Evolutionary conservation across 2,329 filamentous ascomycete species (phyloP).

Genomic region (Colletotrichum lindemuthianum): DNA sequence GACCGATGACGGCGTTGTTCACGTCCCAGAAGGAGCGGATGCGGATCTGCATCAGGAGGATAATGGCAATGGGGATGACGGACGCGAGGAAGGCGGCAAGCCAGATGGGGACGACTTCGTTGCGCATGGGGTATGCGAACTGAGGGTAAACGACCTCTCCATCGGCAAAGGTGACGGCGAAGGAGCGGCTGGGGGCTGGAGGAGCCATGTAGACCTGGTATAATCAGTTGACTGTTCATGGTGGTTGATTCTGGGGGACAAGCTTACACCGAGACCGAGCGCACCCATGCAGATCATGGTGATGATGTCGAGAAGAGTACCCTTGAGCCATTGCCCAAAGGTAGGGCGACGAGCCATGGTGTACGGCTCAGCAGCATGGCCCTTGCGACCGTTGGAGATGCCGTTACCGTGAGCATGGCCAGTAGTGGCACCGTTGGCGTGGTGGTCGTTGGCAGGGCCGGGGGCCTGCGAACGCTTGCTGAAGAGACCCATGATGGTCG

Average conservation of each 20-base stretch:
- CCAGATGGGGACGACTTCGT: slow-evolving; percentile 78
- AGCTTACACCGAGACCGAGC: slow-evolving; percentile 71
- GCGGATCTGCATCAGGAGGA: slow-evolving; percentile 74
- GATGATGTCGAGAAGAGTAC: slow-evolving; percentile 73
- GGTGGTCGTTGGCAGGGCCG: not conserved
- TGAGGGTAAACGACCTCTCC: slow-evolving; percentile 76
- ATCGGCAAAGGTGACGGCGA: slow-evolving; percentile 73
- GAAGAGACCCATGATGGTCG: slow-evolving; percentile 31
- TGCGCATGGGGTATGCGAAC: slow-evolving; percentile 76
- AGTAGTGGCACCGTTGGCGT: slow-evolving; percentile 4
- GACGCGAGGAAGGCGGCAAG: slow-evolving; percentile 72
- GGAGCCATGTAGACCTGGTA: slow-evolving; percentile 69
- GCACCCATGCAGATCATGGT: slow-evolving; percentile 75
- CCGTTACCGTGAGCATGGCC: not conserved
- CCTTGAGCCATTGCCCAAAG: slow-evolving; percentile 77
- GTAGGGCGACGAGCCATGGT: slow-evolving; percentile 63
- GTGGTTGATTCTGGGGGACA: not conserved
- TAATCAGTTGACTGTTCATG: not conserved
- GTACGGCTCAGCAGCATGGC: slow-evolving; percentile 40
- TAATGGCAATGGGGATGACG: slow-evolving; percentile 72
- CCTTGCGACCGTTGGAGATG: not conserved
- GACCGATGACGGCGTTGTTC: slow-evolving; percentile 76
- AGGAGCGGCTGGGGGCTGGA: slow-evolving; percentile 75
- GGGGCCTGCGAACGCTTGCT: slow-evolving; percentile 17
- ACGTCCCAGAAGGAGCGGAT: slow-evolving; percentile 75